Conservation (phyloP, 192 early-diverging fungal genomes). For the Borealophlyctis nickersoniae region DNA sequence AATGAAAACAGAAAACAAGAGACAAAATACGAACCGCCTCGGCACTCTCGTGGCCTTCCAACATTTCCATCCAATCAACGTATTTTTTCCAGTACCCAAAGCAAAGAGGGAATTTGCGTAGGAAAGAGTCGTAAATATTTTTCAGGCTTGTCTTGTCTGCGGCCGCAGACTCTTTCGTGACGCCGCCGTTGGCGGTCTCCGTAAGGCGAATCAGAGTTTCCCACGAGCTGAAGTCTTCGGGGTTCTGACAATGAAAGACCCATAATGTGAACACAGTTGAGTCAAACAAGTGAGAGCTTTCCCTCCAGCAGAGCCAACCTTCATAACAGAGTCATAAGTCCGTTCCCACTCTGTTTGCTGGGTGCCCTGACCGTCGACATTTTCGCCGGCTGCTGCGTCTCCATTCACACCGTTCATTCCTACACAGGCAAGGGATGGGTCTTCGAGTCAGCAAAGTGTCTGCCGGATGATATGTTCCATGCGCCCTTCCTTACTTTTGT, state of each 20-base stretch:
- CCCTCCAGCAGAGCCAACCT: too few species aligned
- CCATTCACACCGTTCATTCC: too few species aligned
- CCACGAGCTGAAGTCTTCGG: conserved; percentile 70
- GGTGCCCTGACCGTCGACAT: too few species aligned
- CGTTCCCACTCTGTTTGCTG: conserved; percentile 49
- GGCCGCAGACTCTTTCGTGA: conserved; percentile 43
- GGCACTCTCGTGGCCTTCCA: conserved; percentile 57
- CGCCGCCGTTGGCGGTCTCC: conserved; percentile 54
- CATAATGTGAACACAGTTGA: too few species aligned
- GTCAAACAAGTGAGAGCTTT: too few species aligned
- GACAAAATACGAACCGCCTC: conserved; percentile 54
- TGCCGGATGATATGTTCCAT: too few species aligned
- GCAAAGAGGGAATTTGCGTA: conserved; percentile 69
- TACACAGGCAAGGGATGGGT: too few species aligned
- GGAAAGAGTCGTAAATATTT: conserved; percentile 61
- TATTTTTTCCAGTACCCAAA: conserved; percentile 83
- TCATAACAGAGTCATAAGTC: conserved; percentile 52
- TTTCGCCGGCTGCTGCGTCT: too few species aligned
- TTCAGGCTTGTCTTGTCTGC: conserved; percentile 49
- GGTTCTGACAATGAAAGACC: too few species aligned
- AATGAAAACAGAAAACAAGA: conserved; percentile 5
- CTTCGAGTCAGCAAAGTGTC: too few species aligned
- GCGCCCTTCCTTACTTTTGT: too few species aligned
- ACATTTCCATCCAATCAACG: conserved; percentile 54
- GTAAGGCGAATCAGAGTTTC: conserved; percentile 61